Evolutionary conservation across 345 rosid species (phyloP).

Genomic region (Aethionema arabicum): DNA sequence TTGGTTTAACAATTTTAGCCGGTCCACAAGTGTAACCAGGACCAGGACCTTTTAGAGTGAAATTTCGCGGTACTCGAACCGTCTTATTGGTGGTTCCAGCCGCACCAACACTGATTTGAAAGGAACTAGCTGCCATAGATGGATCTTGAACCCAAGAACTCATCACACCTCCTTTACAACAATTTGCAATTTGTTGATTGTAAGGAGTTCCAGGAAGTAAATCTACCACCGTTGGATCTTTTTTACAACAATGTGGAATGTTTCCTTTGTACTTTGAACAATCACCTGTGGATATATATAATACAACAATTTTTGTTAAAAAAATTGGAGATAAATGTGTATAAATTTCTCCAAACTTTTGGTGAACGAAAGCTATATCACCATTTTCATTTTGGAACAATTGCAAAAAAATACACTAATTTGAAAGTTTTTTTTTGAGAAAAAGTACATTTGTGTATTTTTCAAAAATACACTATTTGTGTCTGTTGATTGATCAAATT

Average conservation of each 20-base stretch:
- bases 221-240: slow-evolving; percentile 79
- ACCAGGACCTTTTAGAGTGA: slow-evolving; percentile 83
- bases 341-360: too few species aligned
- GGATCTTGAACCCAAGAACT: slow-evolving; percentile 86
- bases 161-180: slow-evolving; percentile 90
- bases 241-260: slow-evolving; percentile 85
- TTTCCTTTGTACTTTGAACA: slow-evolving; percentile 80
- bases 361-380: too few species aligned
- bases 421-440: too few species aligned
- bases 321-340: too few species aligned
- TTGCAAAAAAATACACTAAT: too few species aligned
- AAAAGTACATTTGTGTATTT: too few species aligned
- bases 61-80: slow-evolving; percentile 71
- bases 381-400: too few species aligned
- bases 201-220: slow-evolving; percentile 82
- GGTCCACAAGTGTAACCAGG: slow-evolving; percentile 94
- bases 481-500: too few species aligned
- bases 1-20: slow-evolving; percentile 67
- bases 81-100: slow-evolving; percentile 89
- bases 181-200: slow-evolving; percentile 85
- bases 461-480: too few species aligned
- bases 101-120: slow-evolving; percentile 77
- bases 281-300: slow-evolving; percentile 40
- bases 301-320: slow-evolving; percentile 3
- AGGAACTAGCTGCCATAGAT: slow-evolving; percentile 64